A percentile compares a stretch with the other conserved stretches of the same genome.
Evolutionary conservation across 768 basidiomycete genomes (phyloP).

Genomic region (Pulveroboletus sp.): DNA sequence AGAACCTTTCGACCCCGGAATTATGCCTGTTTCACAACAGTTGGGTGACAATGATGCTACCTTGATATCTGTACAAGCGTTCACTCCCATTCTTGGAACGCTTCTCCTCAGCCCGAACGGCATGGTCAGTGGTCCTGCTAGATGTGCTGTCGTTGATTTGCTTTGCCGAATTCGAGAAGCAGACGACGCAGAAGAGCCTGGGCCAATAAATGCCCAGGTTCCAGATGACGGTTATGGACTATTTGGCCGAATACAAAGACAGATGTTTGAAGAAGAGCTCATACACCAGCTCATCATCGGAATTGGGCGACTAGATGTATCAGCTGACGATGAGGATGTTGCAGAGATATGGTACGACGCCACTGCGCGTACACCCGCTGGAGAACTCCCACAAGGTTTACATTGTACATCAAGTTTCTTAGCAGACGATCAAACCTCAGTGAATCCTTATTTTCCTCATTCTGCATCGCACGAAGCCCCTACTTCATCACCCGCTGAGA

Average conservation of each 20-base stretch:
- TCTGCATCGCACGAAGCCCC: conserved; percentile 30
- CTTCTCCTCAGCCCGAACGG: conserved; percentile 78
- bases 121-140: conserved; percentile 65
- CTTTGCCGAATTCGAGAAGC: conserved; percentile 64
- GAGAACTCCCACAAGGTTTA: conserved; percentile 22
- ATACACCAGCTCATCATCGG: conserved; percentile 85
- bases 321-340: conserved; percentile 34
- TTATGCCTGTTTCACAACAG: conserved; percentile 9
- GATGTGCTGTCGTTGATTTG: conserved; percentile 73
- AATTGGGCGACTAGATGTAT: conserved; percentile 66
- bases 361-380: conserved; percentile 28
- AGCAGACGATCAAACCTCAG: conserved; percentile 8
- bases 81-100: conserved; percentile 88
- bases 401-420: conserved; percentile 8
- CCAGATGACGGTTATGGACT: conserved; percentile 35
- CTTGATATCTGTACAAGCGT: conserved; percentile 73
- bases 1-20: conserved; percentile 29
- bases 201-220: conserved; percentile 31
- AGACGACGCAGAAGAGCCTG: conserved; percentile 39
- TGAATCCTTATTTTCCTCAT: conserved; percentile 55
- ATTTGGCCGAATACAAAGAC: conserved; percentile 53
- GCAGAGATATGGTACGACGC: conserved; percentile 31
- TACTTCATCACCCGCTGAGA: conserved; percentile 20
- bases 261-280: conserved; percentile 74
- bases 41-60: conserved; percentile 24